Evolutionary conservation across 805 yeast species (phyloP), one percentile per base, ranked within the genome.

Genomic region (Limtongia smithiae): DNA sequence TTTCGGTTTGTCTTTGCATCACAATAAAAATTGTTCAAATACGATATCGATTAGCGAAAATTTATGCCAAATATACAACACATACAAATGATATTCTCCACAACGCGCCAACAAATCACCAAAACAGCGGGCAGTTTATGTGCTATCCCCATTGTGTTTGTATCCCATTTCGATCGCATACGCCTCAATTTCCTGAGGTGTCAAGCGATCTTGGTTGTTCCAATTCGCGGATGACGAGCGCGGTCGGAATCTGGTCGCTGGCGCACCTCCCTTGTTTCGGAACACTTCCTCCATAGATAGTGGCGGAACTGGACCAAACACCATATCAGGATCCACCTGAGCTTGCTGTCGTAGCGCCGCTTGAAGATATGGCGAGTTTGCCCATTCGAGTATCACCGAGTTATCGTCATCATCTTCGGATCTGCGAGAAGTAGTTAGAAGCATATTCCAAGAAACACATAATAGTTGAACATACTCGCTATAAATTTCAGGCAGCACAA

Each of bases 261-360:
- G 69, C 2, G 79, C 49, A 14, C 57, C 55, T n/a, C 55, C 57
- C 34, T 55, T 44, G 32, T 54, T 60, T 30, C 72, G 75, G 62
- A 85, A 86, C 3, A 85, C 78, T 54, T 81, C 87, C 45, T 80
- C 86, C 69, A 83, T 79, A 44, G 80, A 77, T 50, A 85, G 68
- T 1, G 81, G 81, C 0, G 85, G 83, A 28, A 84, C 76, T 5
- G 85, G 82, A 0, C 95, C 95, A 68, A 88, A 86, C 1, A 87
- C 76, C 17, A 72, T 63, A 53, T 74, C 79, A 0, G 93, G 90
- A 60, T 87, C 82, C 52, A 82, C 68, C 25, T 62, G 64, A 42
- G 52, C 65, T 61, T 80, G 83, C 51, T 74, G 77, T 20, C 66
- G 61, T 33, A 81, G 66, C 31, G 73, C 68, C 27, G 70, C 68